phyloP scores from a whole-genome alignment of 148 eudicot genomes.

The Oxyria digyna region DNA sequence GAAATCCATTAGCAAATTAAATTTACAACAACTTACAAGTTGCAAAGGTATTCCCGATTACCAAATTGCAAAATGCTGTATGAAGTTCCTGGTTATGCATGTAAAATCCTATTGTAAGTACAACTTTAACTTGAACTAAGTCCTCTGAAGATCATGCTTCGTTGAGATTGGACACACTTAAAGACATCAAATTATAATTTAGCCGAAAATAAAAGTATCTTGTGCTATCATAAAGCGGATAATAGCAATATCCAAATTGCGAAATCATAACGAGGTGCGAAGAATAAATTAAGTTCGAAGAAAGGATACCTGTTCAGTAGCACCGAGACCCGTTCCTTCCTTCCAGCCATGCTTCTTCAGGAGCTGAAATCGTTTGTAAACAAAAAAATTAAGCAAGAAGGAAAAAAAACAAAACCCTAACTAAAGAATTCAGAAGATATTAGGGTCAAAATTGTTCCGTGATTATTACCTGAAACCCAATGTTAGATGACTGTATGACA shows the following conservation, averaged over 20 bases:
- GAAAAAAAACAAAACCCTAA: neutral
- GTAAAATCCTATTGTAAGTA: no score
- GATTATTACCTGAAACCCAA: conserved; percentile 23
- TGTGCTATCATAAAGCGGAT: neutral
- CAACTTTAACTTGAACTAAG: neutral
- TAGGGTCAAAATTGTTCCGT: neutral
- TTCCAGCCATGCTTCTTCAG: conserved; percentile 68
- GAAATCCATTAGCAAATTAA: neutral
- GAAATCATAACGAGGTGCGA: neutral
- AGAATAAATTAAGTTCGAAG: neutral
- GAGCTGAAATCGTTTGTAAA: conserved; percentile 9
- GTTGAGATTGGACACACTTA: neutral
- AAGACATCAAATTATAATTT: neutral
- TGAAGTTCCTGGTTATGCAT: no score
- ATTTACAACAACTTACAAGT: neutral
- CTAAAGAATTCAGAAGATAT: neutral
- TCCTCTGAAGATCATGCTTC: neutral
- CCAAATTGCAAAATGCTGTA: neutral
- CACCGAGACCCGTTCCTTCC: conserved; percentile 76
- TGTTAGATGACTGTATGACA: conserved; percentile 24
- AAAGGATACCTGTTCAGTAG: conserved; percentile 39
- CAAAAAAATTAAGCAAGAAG: neutral
- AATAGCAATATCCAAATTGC: neutral
- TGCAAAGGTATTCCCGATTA: neutral
- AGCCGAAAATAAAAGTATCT: neutral